Base-by-base conservation (phyloP, 352 stramenopile species). In the Paralagenidium karlingii region DNA sequence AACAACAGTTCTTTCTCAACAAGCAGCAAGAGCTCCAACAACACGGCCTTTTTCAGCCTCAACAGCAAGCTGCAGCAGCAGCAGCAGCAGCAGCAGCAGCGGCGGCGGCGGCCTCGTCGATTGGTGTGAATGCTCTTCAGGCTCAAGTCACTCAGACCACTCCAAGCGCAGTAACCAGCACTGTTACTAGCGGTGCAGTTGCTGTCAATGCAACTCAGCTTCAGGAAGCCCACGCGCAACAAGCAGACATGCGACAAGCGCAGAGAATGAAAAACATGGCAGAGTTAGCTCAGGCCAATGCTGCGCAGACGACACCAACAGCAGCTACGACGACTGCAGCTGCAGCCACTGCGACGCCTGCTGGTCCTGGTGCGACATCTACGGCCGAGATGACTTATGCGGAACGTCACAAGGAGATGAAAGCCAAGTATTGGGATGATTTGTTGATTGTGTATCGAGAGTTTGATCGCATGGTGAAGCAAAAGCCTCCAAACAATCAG, bases 381-480 rank as follows among this genome's bases (percentile, higher is more conserved):
- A 58, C 5, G 6, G 33, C 45, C 25, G 65, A 50, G n/a, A 47
- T 59, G 40, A 68, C 68, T 12, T 89, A 89, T 47, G 65, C 64
- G 20, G 73, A 89, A 19, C 61, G 70, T 15, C 55, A 85, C 13
- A 77, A 75, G 39, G 65, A 84, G 43, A 66, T 86, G 52, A 82
- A 81, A 38, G 47, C 52, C 16, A 89, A 89, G 45, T 87, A 89
- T 34, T 89, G 73, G 73, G 68, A 89, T 20, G 73, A 86, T 37
- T 39, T 89, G 9, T 64, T 89, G 34, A 70, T 87, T 34, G 76
- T 89, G 15, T 85, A 84, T 41, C 63, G 65, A n/a, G 76, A 89
- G 40, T 87, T 89, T 39, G 73, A 85, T 37, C 64, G 73, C 21
- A 85, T 89, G 76, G 76, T 84, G 21, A 80, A 83, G 48, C 69